Evolutionary conservation across 83 land plant genomes (phyloP).

Genomic region (Diphasiastrum complanatum): DNA sequence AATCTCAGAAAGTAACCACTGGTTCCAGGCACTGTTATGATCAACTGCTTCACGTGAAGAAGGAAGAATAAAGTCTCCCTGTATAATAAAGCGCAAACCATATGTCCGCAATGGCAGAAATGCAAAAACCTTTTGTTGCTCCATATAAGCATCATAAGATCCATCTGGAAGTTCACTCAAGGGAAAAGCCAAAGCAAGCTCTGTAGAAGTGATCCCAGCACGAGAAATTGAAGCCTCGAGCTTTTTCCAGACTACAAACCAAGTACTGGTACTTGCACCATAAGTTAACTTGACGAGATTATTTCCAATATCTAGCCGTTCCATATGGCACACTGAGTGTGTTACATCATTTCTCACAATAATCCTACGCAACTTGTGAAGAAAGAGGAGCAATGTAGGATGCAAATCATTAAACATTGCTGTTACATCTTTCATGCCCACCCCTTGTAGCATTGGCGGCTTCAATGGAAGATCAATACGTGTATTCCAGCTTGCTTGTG

Average conservation of each 20-base stretch:
- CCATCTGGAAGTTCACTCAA: conserved; percentile 45
- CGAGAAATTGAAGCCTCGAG: conserved; percentile 44
- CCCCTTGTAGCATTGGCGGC: conserved; percentile 33
- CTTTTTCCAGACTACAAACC: conserved; percentile 57
- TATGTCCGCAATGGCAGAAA: conserved; percentile 85
- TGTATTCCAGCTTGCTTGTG: conserved; percentile 54
- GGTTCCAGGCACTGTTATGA: conserved; percentile 86
- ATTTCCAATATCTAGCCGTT: conserved; percentile 55
- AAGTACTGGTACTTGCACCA: conserved; percentile 52
- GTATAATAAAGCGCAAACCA: conserved; percentile 87
- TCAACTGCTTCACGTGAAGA: conserved; percentile 95
- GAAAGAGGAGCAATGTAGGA: conserved; percentile 83
- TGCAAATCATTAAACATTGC: conserved; percentile 75
- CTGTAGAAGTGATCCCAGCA: conserved; percentile 53
- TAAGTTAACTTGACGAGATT: conserved; percentile 63
- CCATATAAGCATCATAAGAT: conserved; percentile 37
- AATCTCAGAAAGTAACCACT: conserved; percentile 85
- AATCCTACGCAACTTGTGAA: conserved; percentile 67
- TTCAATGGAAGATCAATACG: conserved; percentile 87
- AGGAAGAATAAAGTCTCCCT: conserved; percentile 91
- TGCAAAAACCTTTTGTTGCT: conserved; percentile 86
- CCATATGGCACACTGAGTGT: conserved; percentile 49
- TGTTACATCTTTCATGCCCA: conserved; percentile 35
- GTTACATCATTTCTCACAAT: conserved; percentile 49
- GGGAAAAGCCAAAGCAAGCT: conserved; percentile 80